Conservation (phyloP, 345 rosid genomes). For the Microthlaspi erraticum region DNA sequence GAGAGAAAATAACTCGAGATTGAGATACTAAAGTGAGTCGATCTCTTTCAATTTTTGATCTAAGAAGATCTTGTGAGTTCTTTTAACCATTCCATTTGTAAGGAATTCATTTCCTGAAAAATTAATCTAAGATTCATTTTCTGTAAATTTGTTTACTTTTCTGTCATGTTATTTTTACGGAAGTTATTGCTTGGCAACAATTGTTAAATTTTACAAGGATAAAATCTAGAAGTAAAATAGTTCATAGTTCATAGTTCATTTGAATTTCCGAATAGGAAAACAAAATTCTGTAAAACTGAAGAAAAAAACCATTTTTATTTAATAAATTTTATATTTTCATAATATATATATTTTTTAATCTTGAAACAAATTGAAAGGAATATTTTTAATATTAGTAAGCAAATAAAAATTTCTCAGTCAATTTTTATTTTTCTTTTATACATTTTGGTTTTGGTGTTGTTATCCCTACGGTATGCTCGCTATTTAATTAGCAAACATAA, state of each 20-base stretch:
- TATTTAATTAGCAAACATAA: neutral
- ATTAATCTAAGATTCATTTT: slow-evolving; percentile 14
- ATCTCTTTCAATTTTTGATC: slow-evolving; percentile 28
- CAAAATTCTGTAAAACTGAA: neutral
- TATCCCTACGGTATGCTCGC: neutral
- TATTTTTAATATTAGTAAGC: slow-evolving; percentile 1
- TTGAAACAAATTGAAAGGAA: neutral
- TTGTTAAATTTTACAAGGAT: neutral
- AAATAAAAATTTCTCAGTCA: neutral
- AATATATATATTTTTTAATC: too few relatives aligned
- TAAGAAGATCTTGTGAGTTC: slow-evolving; percentile 24
- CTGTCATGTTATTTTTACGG: neutral
- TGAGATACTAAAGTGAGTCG: slow-evolving; percentile 55
- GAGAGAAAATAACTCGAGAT: slow-evolving; percentile 42
- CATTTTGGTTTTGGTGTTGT: neutral
- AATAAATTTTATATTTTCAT: neutral
- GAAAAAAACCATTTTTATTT: neutral
- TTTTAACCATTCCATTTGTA: slow-evolving; percentile 35
- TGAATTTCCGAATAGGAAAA: neutral
- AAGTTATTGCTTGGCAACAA: neutral
- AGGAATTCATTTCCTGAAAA: slow-evolving; percentile 34
- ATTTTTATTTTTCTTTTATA: neutral
- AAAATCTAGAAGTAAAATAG: neutral
- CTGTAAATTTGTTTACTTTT: neutral
- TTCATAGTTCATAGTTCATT: neutral